A percentile compares a stretch with the other conserved stretches of the same genome.
phyloP scores from a whole-genome alignment of 768 basidiomycete species.

The Mycena leptocephala region DNA sequence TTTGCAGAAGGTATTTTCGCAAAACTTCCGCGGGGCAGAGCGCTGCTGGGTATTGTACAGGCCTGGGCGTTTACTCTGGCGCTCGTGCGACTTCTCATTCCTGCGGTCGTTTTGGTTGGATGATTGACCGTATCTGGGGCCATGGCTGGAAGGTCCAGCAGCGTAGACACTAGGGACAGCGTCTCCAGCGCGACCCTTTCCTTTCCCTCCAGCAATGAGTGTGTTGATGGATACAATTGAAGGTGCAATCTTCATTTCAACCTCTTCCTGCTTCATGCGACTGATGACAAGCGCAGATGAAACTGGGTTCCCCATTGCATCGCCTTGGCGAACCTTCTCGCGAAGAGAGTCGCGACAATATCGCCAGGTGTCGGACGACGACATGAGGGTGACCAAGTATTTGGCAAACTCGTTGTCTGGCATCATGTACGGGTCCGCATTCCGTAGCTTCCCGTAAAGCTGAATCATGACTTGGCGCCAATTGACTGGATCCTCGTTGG shows the following conservation, averaged over 20 bases:
- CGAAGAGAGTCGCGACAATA: slow-evolving; percentile 27
- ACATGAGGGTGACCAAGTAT: slow-evolving; percentile 25
- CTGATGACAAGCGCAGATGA: background rate
- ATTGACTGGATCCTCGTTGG: slow-evolving; percentile 12
- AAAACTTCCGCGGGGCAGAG: background rate
- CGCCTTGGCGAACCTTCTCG: background rate
- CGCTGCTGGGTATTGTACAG: slow-evolving; percentile 19
- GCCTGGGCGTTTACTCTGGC: background rate
- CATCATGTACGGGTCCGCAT: slow-evolving; percentile 28
- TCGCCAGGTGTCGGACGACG: background rate
- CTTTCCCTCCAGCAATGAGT: background rate
- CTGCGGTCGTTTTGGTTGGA: background rate
- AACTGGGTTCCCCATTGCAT: background rate
- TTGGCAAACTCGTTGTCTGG: slow-evolving; percentile 32
- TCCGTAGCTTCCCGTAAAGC: slow-evolving; percentile 22
- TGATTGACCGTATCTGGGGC: too few relatives aligned
- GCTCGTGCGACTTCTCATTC: background rate
- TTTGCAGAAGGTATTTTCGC: slow-evolving; percentile 39
- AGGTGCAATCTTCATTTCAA: slow-evolving; percentile 16
- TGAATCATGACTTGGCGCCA: slow-evolving; percentile 28
- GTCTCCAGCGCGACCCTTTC: background rate
- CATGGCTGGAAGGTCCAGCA: too few relatives aligned
- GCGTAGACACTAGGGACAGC: background rate
- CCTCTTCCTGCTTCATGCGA: slow-evolving; percentile 15
- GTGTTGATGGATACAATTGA: slow-evolving; percentile 21